Evolutionary conservation across 2,329 filamentous ascomycete genomes (phyloP).

Genomic region (Rhynchosporium secalis): DNA sequence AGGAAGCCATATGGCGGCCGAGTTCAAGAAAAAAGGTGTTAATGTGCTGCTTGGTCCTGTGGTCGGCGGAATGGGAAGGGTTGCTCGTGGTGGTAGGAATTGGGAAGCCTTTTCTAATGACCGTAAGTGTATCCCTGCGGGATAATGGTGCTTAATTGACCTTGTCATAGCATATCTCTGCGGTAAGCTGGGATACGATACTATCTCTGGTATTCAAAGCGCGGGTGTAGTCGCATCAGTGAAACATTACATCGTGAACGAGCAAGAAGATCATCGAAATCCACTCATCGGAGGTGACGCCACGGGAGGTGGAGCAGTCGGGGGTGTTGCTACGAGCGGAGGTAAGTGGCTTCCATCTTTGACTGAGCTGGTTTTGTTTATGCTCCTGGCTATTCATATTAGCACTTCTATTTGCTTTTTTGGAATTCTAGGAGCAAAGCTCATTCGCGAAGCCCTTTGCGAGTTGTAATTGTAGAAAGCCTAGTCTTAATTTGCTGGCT

Average conservation of each 20-base stretch:
- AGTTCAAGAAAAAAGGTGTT: slow-evolving; percentile 71
- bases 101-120: slow-evolving; percentile 56
- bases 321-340: too few relatives aligned
- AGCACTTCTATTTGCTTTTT: too few relatives aligned
- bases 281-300: not conserved
- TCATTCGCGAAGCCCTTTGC: too few relatives aligned
- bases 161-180: slow-evolving; percentile 55
- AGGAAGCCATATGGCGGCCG: slow-evolving; percentile 68
- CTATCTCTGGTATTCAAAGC: slow-evolving; percentile 29
- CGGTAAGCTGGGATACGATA: slow-evolving; percentile 45
- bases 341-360: too few relatives aligned
- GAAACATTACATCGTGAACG: slow-evolving; percentile 65
- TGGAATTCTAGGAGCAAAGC: too few relatives aligned
- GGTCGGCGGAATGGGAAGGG: slow-evolving; percentile 68
- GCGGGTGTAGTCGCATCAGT: slow-evolving; percentile 29
- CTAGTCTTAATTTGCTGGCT: too few relatives aligned
- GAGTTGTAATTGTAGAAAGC: too few relatives aligned
- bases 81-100: slow-evolving; percentile 65
- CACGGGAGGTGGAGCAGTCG: too few relatives aligned
- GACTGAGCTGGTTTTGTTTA: too few relatives aligned
- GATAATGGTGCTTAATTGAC: too few relatives aligned
- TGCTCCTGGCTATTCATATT: too few relatives aligned
- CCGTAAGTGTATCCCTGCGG: not conserved
- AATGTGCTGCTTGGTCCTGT: slow-evolving; percentile 63
- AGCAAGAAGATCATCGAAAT: slow-evolving; percentile 53